These are phyloP conservation scores for Aureobasidium mangrovei DNA, from an alignment of 2,329 filamentous ascomycete genomes.

Conservation along the genomic window DNA sequence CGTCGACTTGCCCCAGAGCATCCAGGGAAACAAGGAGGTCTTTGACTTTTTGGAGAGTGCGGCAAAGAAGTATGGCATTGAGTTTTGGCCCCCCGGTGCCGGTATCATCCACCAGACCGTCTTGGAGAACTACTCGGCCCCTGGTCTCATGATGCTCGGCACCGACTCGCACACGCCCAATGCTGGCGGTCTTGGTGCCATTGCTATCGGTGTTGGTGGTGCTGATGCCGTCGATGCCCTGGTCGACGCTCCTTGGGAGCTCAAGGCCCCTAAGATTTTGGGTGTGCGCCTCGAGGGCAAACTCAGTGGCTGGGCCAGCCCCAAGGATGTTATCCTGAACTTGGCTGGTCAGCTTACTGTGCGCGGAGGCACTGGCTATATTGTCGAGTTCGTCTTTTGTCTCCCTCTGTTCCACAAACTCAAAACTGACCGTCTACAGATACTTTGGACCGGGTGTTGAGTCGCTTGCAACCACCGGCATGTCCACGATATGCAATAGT, in stretches of 20 bases:
- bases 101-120: slow-evolving; percentile 98
- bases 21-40: slow-evolving; percentile 89
- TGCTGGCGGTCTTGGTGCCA: slow-evolving; percentile 84
- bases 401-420: background rate
- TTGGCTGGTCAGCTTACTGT: slow-evolving; percentile 87
- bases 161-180: slow-evolving; percentile 98
- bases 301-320: slow-evolving; percentile 82
- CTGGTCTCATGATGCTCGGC: slow-evolving; percentile 96
- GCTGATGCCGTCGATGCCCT: slow-evolving; percentile 95
- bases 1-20: slow-evolving; percentile 73
- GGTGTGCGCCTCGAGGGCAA: slow-evolving; percentile 77
- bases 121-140: slow-evolving; percentile 94
- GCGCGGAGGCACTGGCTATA: slow-evolving; percentile 78
- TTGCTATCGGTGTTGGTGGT: slow-evolving; percentile 94
- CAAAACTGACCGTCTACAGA: background rate
- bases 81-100: slow-evolving; percentile 90
- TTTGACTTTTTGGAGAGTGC: slow-evolving; percentile 96
- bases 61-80: slow-evolving; percentile 81
- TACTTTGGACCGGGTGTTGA: slow-evolving; percentile 87
- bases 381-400: slow-evolving; percentile 57
- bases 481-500: slow-evolving; percentile 90
- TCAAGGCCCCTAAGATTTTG: slow-evolving; percentile 86
- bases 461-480: slow-evolving; percentile 81
- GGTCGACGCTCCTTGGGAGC: slow-evolving; percentile 92
- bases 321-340: slow-evolving; percentile 90